These are phyloP conservation scores for Marvania coccoides DNA, from an alignment of 139 green algal genomes.

Conservation along the genomic window DNA sequence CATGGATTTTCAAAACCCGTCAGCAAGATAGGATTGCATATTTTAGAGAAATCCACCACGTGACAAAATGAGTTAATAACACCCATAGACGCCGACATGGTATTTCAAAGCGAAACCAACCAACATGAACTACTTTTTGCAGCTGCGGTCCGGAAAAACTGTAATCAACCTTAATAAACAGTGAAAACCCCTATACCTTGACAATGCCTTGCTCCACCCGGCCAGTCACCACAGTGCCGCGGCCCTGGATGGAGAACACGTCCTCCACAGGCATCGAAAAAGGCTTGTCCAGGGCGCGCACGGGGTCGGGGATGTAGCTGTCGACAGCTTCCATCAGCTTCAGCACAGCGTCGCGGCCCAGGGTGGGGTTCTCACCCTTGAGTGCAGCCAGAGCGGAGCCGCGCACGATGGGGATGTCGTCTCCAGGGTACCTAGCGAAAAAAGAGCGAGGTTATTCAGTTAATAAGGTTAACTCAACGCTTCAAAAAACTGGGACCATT, in stretches of 20 bases:
- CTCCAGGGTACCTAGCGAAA: conserved; percentile 78
- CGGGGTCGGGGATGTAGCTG: conserved; percentile 71
- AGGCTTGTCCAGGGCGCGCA: conserved; percentile 86
- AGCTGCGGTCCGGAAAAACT: no score
- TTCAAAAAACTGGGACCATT: not conserved
- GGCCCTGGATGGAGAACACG: conserved; percentile 92
- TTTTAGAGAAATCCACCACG: no score
- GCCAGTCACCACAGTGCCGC: conserved; percentile 92
- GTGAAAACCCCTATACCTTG: no score
- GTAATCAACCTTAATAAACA: no score
- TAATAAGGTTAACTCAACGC: no score
- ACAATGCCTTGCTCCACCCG: conserved; percentile 92
- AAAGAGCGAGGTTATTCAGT: no score
- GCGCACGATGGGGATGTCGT: conserved; percentile 87
- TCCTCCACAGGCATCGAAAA: conserved; percentile 98
- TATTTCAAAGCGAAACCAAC: no score
- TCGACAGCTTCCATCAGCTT: conserved; percentile 89
- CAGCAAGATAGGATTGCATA: no score
- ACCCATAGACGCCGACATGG: no score
- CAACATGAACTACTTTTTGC: no score
- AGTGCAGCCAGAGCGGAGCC: conserved; percentile 78
- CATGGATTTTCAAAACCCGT: no score
- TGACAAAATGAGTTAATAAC: no score
- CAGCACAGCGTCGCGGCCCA: conserved; percentile 80
- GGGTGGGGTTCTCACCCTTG: conserved; percentile 73